Base-by-base conservation (phyloP, 176 grass and related monocot genomes). In the Poa pratensis region DNA sequence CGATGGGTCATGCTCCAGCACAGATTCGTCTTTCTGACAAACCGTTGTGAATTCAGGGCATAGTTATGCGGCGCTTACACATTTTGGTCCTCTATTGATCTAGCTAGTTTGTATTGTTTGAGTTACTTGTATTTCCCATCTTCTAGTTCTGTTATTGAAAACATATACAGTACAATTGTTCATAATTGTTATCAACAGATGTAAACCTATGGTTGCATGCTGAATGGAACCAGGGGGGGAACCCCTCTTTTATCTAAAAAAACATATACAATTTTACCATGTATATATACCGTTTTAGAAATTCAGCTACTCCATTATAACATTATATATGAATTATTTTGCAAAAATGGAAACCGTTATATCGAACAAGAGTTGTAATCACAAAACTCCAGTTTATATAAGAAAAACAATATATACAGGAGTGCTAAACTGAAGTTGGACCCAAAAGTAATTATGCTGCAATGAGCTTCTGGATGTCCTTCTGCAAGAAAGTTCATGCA, bases 401-500 rank as follows among this genome's bases (percentile, higher is more conserved):
- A 49, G 48, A 76, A 13, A 22, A 48, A 13, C 18, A 65, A 70
- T 84, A 87, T 87, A 62, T 84, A 81, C 81, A 87, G 7, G 72
- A 58, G 23, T 76, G 62, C 42, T 91, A 51, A 80, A 69, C 60
- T 75, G 85, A 75, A 84, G 27, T 51, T 32, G 43, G 76, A 54
- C 69, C 61, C 26, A 23, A 62, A 87, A 84, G 11, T 73, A 79
- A 42, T 90, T 87, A 99, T 49, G 90, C 88, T 8, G 89, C 85
- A 37, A 91, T 46, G 43, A 99, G 84, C 85, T 92, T 99, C 78
- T 92, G 80, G 81, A 99, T 94, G 88, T 99, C 96, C 86, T 94
- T 99, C 93, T 99, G 92, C 84, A 92, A 87, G 11, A 87, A 57
- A 75, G 80, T 68, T 2, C 37, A 62, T 75, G 50, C 58, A 73